Conservation (phyloP, 139 green algal genomes). For the Eudorina sp. region DNA sequence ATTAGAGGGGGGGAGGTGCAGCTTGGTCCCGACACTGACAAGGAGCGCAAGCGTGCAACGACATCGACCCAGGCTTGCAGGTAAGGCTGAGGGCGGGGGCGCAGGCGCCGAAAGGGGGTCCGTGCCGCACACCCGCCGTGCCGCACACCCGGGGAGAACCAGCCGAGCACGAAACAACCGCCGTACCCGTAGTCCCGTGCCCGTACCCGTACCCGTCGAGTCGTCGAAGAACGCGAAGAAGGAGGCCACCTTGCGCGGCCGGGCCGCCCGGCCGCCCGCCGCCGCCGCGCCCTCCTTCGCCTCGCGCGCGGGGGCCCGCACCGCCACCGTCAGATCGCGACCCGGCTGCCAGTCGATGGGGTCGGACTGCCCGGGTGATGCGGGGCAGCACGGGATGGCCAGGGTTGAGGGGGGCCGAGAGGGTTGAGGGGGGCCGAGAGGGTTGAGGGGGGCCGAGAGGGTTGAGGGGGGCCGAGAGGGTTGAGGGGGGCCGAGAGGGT, state of each 20-base stretch:
- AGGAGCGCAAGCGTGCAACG: no score
- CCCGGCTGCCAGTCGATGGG: conserved; percentile 32
- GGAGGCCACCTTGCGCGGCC: neutral
- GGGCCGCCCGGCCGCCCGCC: neutral
- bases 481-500: no score
- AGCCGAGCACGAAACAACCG: no score
- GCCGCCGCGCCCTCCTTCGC: no score
- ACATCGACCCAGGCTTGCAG: neutral
- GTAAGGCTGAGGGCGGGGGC: neutral
- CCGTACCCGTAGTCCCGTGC: neutral
- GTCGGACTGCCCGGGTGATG: neutral
- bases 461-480: no score
- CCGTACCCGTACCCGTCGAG: neutral
- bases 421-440: no score
- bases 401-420: neutral
- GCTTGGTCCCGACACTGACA: no score
- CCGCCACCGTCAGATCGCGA: neutral
- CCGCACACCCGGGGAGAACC: no score
- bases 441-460: no score
- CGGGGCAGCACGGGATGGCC: neutral
- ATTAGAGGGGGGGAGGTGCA: no score
- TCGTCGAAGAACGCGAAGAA: conserved; percentile 32
- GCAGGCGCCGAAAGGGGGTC: no score
- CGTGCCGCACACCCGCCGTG: no score
- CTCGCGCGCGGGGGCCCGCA: neutral